These are phyloP conservation scores for Clitopilus passeckerianus DNA, from an alignment of 768 basidiomycete species.

Conservation along the genomic window DNA sequence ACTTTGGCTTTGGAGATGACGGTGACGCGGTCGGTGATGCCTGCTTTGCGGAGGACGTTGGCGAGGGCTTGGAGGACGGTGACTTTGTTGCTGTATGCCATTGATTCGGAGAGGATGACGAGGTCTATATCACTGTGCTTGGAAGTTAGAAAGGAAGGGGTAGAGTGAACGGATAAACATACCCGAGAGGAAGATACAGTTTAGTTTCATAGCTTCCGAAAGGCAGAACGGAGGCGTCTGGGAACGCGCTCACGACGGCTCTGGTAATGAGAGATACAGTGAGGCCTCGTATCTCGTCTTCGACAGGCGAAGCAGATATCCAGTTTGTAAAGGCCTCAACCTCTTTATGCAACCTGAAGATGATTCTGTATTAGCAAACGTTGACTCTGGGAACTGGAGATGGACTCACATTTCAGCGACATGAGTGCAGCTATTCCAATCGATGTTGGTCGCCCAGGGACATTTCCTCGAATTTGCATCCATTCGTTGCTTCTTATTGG, in stretches of 20 bases:
- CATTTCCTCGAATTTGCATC: slow-evolving; percentile 50
- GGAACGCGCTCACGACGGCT: slow-evolving; percentile 60
- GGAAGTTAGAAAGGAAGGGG: slow-evolving; percentile 10
- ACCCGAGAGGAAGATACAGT: slow-evolving; percentile 92
- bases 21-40: slow-evolving; percentile 72
- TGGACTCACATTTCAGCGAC: slow-evolving; percentile 77
- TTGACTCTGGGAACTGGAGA: background rate
- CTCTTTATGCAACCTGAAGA: slow-evolving; percentile 75
- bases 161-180: slow-evolving; percentile 21
- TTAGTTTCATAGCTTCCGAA: slow-evolving; percentile 95
- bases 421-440: slow-evolving; percentile 71
- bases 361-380: background rate
- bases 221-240: slow-evolving; percentile 75
- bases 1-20: slow-evolving; percentile 93
- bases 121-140: slow-evolving; percentile 85
- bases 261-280: slow-evolving; percentile 66
- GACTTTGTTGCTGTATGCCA: slow-evolving; percentile 67
- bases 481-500: slow-evolving; percentile 47
- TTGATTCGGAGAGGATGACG: slow-evolving; percentile 74
- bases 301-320: slow-evolving; percentile 81
- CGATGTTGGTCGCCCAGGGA: slow-evolving; percentile 68
- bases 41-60: slow-evolving; percentile 64
- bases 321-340: slow-evolving; percentile 81
- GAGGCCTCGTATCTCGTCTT: slow-evolving; percentile 80
- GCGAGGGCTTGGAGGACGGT: slow-evolving; percentile 75